Evolutionary conservation across 1,284 basidiomycete species (phyloP).

Genomic region (Exsudoporus floridanus): DNA sequence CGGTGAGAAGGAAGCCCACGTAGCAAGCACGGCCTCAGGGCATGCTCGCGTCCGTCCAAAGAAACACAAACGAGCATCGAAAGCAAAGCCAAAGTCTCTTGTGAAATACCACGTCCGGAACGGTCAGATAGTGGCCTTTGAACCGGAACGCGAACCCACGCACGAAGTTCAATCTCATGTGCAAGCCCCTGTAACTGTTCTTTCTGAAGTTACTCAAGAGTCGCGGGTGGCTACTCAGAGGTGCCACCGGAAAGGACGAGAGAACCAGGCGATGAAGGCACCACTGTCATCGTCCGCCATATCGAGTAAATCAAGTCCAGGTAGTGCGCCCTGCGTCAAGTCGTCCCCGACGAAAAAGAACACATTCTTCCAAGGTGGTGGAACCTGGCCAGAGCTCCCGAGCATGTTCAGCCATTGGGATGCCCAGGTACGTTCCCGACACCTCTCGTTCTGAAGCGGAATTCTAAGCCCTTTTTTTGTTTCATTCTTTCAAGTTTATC

Average conservation of each 20-base stretch:
- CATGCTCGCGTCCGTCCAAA: neutral
- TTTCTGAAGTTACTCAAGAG: neutral
- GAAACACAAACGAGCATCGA: neutral
- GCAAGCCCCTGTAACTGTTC: neutral
- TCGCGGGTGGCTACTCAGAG: neutral
- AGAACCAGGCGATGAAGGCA: neutral
- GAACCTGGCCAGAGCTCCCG: slow-evolving; percentile 20
- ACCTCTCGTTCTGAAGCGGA: neutral
- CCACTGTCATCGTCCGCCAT: neutral
- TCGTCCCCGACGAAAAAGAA: slow-evolving; percentile 3
- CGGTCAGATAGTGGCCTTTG: slow-evolving; percentile 19
- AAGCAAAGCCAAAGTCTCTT: neutral
- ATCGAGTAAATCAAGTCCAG: neutral
- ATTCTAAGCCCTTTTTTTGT: neutral
- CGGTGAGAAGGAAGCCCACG: neutral
- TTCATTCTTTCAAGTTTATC: slow-evolving; percentile 24
- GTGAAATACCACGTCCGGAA: slow-evolving; percentile 18
- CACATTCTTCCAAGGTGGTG: neutral
- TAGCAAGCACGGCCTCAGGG: neutral
- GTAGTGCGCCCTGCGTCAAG: neutral
- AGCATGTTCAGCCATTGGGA: slow-evolving; percentile 22
- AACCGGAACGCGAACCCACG: neutral
- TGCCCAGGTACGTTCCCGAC: slow-evolving; percentile 19
- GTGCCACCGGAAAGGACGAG: neutral
- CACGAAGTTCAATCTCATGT: neutral